Evolutionary conservation across 208 protist species (phyloP), one percentile per base, ranked within the genome.

Genomic region (Acanthamoeba castellanii): DNA sequence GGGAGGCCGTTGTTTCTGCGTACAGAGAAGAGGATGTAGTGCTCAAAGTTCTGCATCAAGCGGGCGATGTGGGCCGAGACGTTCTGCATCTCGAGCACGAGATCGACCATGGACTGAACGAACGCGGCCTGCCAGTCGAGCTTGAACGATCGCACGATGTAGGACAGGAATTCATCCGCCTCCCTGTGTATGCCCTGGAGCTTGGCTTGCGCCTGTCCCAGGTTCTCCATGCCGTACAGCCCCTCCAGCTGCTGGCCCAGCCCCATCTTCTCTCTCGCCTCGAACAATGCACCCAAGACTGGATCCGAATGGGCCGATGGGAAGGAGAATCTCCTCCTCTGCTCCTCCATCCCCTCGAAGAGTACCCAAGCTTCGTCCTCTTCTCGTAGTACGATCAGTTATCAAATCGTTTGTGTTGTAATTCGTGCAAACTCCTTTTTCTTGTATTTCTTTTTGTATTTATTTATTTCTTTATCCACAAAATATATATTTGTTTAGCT

Each of bases 21-120:
- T 82, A 82, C 74, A 18, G 74, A 42, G 42, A 82, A 82, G 37
- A 52, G 74, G 74, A 82, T 82, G 37, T 82, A 82, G 74, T 82
- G 74, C 37, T 82, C 74, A 42, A 82, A 50, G 74, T 82, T 82
- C 30, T 82, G 74, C 42, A 82, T 42, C 14, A 50, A n/a, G 4
- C 20, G 32, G 20, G 37, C 16, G 34, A 82, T 82, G 14, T 50
- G 74, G 37, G 42, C 18, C 8, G 74, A 42, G 6, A 82, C 74
- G 74, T 27, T 52, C 37, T 82, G 74, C 37, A 82, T 42, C 37
- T 82, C 37, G 2, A 82, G 74, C 14, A 82, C 74, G 74, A 82
- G 74, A n/a, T 82, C 74, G 74, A 82, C 42, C 74, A 52, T 52
- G 37, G 74, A 82, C 14, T 82, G 74, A 34, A 82, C 74, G 18